Evolutionary conservation across 2,329 filamentous ascomycete genomes (phyloP), one percentile per base, ranked within the genome.

Genomic region (Alternaria angustiovoidea): DNA sequence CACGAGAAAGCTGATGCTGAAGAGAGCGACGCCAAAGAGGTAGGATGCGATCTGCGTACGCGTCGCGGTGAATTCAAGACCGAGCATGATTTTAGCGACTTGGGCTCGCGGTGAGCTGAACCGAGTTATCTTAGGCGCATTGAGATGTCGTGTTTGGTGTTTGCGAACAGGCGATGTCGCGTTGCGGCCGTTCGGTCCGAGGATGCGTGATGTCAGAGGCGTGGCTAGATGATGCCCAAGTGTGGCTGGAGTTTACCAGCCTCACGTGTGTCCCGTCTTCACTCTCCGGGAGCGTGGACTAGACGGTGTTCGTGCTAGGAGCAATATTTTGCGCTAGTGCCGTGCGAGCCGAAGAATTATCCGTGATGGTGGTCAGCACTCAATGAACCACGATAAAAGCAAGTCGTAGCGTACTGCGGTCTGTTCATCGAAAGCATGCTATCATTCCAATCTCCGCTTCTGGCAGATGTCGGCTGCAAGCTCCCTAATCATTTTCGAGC

Each of bases 1-100:
- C 72, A 96, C 92, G 66, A 96, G 89, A 81, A 95, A 95, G 55
- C 91, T 90, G 73, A 96, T 95, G 78, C 89, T 92, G 83, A 94
- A 94, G 69, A 96, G 88, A 62, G 91, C 91, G 72, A 95, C 91
- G 75, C 89, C 90, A 65, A 93, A 85, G 36, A 96, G 87, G 78
- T 96, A 96, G 30, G 91, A 91, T 58, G 86, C 77, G 30, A 85
- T 82, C 73, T 89, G 87, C 2, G 82, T 74, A 64, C 81, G 80
- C 20, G 82, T 84, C n/a, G 86, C 87, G 26, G 86, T 88, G 71
- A 89, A 86, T 54, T 68, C 64, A 51, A 79, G 73, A 62, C 74
- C 74, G 66, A 79, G 72, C 76, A 78, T 78, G 52, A 44, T 48
- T 44, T 71, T 52, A 7, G 59, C 36, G 56, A 49, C 28, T 26